Evolutionary conservation across 2,329 filamentous ascomycete species (phyloP), one percentile per base, ranked within the genome.

Genomic region (Monosporascus sp.): DNA sequence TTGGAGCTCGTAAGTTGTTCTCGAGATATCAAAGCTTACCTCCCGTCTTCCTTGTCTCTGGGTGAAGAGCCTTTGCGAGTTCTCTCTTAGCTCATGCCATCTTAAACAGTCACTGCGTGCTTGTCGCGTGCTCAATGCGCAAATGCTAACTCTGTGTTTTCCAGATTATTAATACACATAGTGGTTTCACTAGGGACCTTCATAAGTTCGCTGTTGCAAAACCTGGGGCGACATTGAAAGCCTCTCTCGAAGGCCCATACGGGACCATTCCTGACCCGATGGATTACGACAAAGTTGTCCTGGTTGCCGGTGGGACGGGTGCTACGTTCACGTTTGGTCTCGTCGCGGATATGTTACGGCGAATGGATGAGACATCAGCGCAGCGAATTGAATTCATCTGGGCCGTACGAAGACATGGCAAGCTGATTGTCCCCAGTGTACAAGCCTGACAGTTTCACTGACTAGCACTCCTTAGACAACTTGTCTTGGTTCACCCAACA

Each of bases 301-400:
- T 86, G 41, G 72, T 86, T 38, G 80, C 81, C 3, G 83, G 82
- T 14, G 84, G 83, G 5, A 81, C 80, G 49, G 83, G 84, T 2
- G 82, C 79, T 2, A 84, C 78, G 31, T 86, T 85, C 63, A 78
- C 76, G 0, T 78, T 79, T 54, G 77, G 77, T 5, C 65, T 79
- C 37, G 75, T 73, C 1, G 64, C 74, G 7, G 75, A 78, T 55
- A 70, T 78, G 54, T 67, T 78, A 6, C 69, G 70, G 56, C 71
- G 74, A 47, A 70, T 78, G 65, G 63, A 63, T 0, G 63, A 71
- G 41, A 63, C 66, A 37, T 68, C 70, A 2, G 61, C 63, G 22
- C 70, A 72, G 54, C 64, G 66, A 37, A 67, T 80, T 41, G 73
- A 76, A 1, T 77, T 80, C 52, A 73, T 79, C 27, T 80, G 78